Base-by-base conservation (phyloP, 371 early-diverging fungal species). In the Mucor mucedo region DNA sequence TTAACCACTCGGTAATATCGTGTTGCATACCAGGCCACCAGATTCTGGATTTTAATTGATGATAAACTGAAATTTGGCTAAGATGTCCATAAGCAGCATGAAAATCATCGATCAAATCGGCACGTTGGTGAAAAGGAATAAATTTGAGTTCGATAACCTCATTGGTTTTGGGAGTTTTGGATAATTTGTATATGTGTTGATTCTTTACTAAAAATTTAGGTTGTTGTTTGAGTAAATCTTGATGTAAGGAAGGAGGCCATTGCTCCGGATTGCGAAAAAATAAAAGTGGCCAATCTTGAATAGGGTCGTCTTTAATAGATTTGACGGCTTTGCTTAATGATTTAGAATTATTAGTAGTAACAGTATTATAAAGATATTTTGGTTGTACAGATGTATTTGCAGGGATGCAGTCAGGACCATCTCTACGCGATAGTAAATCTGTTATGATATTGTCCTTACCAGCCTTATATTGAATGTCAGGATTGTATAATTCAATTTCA, bases 21-120 rank as follows among this genome's bases (percentile, higher is more conserved):
- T 29, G 5, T 28, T 28, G 4, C 49, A 69, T 62, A 5, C 45
- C 39, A 8, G 62, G 69, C 73, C 73, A 72, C 73, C 73, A 72
- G 32, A 40, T 21, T 2, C 65, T 21, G 8, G 16, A 21, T 3
- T 29, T 50, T 5, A 72, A n/a, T 2, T 44, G 5, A 4, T 55
- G 2, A 6, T 35, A 11, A n/a, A n/a, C n/a, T n/a, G n/a, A n/a
- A n/a, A n/a, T n/a, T n/a, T n/a, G n/a, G n/a, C n/a, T n/a, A n/a
- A n/a, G n/a, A n/a, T n/a, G n/a, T n/a, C n/a, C n/a, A n/a, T n/a
- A n/a, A n/a, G n/a, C n/a, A n/a, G n/a, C n/a, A n/a, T n/a, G n/a
- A n/a, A n/a, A n/a, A n/a, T n/a, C n/a, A n/a, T n/a, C n/a, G n/a
- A n/a, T n/a, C n/a, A n/a, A n/a, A n/a, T n/a, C n/a, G n/a, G n/a